Conservation (phyloP, 129 eudicot species). For the Solidago caesia region DNA sequence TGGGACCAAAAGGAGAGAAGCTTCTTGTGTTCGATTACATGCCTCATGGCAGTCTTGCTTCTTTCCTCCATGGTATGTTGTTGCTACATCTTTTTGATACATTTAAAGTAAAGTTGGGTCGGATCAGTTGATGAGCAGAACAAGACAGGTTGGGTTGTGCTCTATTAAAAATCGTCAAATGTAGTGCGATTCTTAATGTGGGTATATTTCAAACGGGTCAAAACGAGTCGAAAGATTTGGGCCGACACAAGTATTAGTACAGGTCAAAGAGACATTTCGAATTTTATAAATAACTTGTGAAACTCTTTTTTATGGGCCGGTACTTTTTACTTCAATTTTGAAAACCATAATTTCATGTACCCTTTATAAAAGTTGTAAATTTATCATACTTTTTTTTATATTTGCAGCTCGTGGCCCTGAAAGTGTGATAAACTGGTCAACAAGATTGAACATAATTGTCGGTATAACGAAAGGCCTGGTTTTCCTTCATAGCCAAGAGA, state of each 20-base stretch:
- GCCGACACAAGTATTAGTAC: background rate
- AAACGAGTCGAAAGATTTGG: background rate
- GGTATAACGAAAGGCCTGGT: slow-evolving; percentile 78
- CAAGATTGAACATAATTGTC: slow-evolving; percentile 69
- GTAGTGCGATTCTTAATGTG: background rate
- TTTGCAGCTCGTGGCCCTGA: slow-evolving; percentile 84
- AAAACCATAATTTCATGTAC: too few species aligned
- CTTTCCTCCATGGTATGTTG: slow-evolving; percentile 89
- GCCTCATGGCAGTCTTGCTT: slow-evolving; percentile 88
- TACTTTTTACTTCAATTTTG: background rate
- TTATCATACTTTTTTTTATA: background rate
- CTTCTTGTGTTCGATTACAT: slow-evolving; percentile 91
- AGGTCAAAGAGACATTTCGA: background rate
- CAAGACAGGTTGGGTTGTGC: background rate
- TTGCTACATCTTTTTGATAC: background rate
- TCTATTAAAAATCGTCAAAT: background rate
- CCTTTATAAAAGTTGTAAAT: background rate
- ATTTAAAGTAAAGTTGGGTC: background rate
- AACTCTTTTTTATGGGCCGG: background rate
- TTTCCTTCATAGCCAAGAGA: slow-evolving; percentile 63
- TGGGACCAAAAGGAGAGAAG: slow-evolving; percentile 98
- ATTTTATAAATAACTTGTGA: background rate
- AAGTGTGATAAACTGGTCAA: slow-evolving; percentile 66
- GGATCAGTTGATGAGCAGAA: background rate
- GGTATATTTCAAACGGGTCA: background rate